Evolutionary conservation across 2,329 filamentous ascomycete species (phyloP).

Genomic region (Neopestalotiopsis sp.): DNA sequence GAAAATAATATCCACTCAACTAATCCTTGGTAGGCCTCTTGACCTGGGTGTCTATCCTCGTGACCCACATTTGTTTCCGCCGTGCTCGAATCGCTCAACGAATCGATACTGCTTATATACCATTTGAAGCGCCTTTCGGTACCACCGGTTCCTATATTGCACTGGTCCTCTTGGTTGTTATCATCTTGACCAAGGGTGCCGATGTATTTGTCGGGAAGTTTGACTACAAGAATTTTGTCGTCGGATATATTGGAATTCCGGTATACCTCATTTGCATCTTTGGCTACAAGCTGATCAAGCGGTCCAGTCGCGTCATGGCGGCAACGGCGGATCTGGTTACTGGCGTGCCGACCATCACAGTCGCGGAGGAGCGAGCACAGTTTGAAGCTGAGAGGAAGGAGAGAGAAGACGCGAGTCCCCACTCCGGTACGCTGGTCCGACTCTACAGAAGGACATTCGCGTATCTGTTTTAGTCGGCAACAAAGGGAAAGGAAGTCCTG

Average conservation of each 20-base stretch:
- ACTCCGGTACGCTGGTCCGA: background rate
- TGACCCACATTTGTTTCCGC: background rate
- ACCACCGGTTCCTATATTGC: background rate
- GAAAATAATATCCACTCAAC: too few species aligned
- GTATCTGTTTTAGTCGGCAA: background rate
- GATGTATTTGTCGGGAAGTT: background rate
- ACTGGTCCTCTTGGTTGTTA: background rate
- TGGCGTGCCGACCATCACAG: background rate
- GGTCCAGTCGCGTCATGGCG: background rate
- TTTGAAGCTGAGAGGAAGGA: background rate
- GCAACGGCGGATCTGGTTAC: background rate
- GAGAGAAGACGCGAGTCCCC: background rate
- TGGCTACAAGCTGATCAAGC: background rate
- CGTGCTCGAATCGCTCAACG: background rate
- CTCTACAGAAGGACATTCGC: background rate
- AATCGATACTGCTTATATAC: background rate
- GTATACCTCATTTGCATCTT: background rate
- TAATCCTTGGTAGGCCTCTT: background rate
- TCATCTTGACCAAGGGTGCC: background rate
- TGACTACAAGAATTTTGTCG: background rate
- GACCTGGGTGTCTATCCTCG: background rate
- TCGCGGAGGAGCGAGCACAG: background rate
- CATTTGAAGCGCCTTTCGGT: background rate
- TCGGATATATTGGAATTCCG: background rate
- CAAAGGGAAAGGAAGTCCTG: too few species aligned